Conservation (phyloP, 352 stramenopile genomes). For the Phytophthora vignae region DNA sequence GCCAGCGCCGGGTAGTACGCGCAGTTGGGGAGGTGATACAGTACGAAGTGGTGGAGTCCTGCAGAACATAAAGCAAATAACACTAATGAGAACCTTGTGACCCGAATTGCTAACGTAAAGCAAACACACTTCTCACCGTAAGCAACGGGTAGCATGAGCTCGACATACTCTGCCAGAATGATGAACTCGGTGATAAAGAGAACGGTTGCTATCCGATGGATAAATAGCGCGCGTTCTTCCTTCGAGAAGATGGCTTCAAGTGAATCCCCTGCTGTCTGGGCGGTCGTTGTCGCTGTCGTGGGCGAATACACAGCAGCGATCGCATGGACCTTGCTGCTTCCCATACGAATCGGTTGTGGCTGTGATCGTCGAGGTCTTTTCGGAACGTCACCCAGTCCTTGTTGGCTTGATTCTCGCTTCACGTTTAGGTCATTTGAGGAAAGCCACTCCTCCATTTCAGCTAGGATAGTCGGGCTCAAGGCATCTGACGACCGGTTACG, state of each 20-base stretch:
- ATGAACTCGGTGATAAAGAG: slow-evolving; percentile 45
- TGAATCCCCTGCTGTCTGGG: neutral
- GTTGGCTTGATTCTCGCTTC: neutral
- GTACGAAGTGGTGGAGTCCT: slow-evolving; percentile 4
- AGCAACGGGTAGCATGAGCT: slow-evolving; percentile 37
- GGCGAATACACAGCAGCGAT: neutral
- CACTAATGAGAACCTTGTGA: neutral
- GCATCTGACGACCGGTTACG: neutral
- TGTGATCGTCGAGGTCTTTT: neutral
- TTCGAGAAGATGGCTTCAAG: slow-evolving; percentile 4
- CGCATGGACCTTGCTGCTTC: neutral
- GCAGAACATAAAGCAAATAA: neutral
- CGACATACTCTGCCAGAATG: slow-evolving; percentile 39
- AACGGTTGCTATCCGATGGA: slow-evolving; percentile 29
- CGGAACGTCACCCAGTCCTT: neutral
- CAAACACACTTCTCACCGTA: slow-evolving; percentile 20
- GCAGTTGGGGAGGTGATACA: slow-evolving; percentile 21
- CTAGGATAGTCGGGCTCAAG: neutral
- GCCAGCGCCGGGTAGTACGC: slow-evolving; percentile 19
- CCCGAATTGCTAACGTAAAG: neutral
- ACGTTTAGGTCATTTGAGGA: neutral
- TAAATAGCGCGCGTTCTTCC: slow-evolving; percentile 21
- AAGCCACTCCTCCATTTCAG: slow-evolving; percentile 4
- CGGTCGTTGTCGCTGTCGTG: neutral
- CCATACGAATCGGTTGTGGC: neutral